phyloP scores from a whole-genome alignment of 2,329 filamentous ascomycete species.

The Diaporthe helianthi region DNA sequence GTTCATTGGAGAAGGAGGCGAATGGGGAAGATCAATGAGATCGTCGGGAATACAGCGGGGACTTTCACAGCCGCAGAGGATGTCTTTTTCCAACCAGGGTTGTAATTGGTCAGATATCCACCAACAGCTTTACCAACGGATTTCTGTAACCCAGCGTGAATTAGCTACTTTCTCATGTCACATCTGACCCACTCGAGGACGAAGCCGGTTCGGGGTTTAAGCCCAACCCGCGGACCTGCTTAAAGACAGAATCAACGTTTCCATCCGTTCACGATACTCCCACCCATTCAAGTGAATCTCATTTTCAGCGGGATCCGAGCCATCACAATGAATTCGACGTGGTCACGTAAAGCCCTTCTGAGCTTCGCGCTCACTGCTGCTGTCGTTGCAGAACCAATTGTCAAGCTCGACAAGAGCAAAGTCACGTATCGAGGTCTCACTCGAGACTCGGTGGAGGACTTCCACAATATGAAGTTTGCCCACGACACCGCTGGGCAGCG shows the following conservation, averaged over 20 bases:
- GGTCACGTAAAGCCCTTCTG: not conserved
- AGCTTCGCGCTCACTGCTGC: not conserved
- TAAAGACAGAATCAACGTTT: too few relatives aligned
- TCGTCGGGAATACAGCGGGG: too few relatives aligned
- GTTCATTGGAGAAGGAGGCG: too few relatives aligned
- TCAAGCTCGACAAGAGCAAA: not conserved
- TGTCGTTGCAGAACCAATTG: conserved; percentile 4
- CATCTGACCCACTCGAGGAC: not conserved
- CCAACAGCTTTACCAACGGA: not conserved
- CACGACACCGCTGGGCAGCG: conserved; percentile 40
- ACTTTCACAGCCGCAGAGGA: too few relatives aligned
- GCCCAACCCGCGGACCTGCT: not conserved
- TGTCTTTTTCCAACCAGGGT: too few relatives aligned
- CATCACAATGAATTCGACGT: not conserved
- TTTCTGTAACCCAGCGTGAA: too few relatives aligned
- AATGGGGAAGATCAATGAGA: too few relatives aligned
- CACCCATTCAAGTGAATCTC: too few relatives aligned
- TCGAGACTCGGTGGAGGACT: conserved; percentile 38
- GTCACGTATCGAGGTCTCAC: conserved; percentile 34
- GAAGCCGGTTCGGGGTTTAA: not conserved
- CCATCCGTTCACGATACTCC: not conserved
- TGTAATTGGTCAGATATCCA: not conserved
- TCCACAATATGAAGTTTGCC: conserved; percentile 41
- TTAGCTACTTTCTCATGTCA: not conserved
- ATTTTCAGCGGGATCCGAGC: not conserved